Evolutionary conservation across 805 yeast species (phyloP).

Genomic region (Cyberlindnera americana): DNA sequence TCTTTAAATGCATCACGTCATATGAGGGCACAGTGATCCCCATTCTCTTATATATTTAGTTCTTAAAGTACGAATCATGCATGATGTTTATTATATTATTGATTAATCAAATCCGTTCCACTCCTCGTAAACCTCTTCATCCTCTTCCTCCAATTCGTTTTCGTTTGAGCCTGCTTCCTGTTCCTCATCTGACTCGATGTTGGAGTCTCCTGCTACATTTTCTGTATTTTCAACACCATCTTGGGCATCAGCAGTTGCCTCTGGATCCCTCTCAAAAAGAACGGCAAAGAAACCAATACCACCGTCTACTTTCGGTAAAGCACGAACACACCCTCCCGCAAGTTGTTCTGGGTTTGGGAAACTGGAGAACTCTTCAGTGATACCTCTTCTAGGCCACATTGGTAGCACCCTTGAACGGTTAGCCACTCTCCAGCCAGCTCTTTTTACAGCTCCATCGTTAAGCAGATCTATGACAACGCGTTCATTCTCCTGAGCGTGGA

Average conservation of each 20-base stretch:
- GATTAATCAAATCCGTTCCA: constrained; percentile 34
- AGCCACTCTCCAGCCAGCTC: constrained; percentile 72
- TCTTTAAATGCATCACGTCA: constrained; percentile 17
- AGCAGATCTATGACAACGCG: constrained; percentile 80
- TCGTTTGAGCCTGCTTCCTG: not conserved
- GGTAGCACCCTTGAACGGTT: constrained; percentile 65
- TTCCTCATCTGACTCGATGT: not conserved
- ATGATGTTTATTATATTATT: constrained; percentile 3
- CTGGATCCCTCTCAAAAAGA: constrained; percentile 58
- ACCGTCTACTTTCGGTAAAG: constrained; percentile 84
- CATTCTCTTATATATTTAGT: not conserved
- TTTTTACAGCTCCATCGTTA: constrained; percentile 57
- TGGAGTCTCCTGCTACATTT: not conserved
- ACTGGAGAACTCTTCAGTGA: constrained; percentile 57
- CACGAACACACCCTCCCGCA: constrained; percentile 86
- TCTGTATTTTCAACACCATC: constrained; percentile 5
- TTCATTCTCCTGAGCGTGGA: constrained; percentile 93
- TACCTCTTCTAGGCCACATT: constrained; percentile 83
- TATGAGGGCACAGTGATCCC: not conserved
- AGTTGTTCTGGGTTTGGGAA: constrained; percentile 46
- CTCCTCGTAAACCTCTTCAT: constrained; percentile 25
- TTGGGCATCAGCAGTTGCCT: not conserved
- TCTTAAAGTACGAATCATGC: constrained; percentile 1
- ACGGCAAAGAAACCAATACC: constrained; percentile 99
- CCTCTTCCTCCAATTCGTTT: not conserved